A percentile compares a stretch with the other conserved stretches of the same genome.
Evolutionary conservation across 257 asterid species (phyloP).

Genomic region (Przewalskia tangutica): DNA sequence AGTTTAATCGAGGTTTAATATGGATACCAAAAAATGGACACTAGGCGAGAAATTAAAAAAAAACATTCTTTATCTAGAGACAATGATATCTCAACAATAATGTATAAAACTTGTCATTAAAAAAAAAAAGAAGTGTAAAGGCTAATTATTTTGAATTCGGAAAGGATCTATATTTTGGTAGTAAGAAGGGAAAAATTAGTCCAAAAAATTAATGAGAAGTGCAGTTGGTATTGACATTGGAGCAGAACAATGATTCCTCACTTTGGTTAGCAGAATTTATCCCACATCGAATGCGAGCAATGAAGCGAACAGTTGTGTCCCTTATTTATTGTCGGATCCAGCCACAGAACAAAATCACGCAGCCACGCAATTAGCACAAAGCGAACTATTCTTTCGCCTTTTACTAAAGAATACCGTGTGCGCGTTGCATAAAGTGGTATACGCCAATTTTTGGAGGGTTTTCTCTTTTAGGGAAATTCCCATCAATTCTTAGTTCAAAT

Average conservation of each 20-base stretch:
- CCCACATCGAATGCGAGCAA: not conserved
- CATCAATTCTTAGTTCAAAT: not conserved
- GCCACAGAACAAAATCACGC: rapidly evolving
- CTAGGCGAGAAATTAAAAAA: too few relatives aligned
- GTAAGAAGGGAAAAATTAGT: too few relatives aligned
- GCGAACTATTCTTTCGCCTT: not conserved
- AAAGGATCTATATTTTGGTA: too few relatives aligned
- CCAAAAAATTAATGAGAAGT: not conserved
- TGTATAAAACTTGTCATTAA: not conserved
- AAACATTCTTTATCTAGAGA: not conserved
- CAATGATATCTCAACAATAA: not conserved
- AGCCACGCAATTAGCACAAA: not conserved
- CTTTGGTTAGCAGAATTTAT: not conserved
- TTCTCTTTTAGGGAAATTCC: not conserved
- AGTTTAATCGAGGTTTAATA: too few relatives aligned
- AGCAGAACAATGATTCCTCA: not conserved
- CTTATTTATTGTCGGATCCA: not conserved
- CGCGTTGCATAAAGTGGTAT: not conserved
- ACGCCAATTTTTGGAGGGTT: not conserved
- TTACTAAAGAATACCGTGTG: conserved; percentile 3
- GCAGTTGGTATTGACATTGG: not conserved
- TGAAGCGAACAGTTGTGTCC: not conserved
- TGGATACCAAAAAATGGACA: too few relatives aligned
- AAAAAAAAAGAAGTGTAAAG: too few relatives aligned
- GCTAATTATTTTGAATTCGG: too few relatives aligned